Evolutionary conservation across 352 stramenopile genomes (phyloP), one percentile per base, ranked within the genome.

Genomic region (Phytopythium litorale): DNA sequence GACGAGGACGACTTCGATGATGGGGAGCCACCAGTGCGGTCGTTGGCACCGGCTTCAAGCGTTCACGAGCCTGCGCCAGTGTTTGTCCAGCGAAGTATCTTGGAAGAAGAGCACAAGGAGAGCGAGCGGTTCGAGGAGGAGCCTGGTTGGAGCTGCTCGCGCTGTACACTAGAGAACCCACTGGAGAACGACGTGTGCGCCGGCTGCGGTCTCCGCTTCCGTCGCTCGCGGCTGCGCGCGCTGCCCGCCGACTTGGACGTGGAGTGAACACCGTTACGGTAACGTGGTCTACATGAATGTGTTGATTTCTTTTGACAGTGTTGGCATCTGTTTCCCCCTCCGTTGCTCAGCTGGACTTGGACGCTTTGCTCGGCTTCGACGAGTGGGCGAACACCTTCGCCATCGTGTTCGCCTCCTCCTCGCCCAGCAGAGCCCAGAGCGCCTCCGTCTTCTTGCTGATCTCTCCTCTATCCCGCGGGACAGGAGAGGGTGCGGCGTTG

Each of bases 141-240:
- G 55, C 42, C 53, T 23, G 56, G 62, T 13, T 96, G 84, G 84
- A 90, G 70, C 60, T 96, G 87, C 59, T 79, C 65, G 46, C 79
- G 87, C 40, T 96, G 87, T 63, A 96, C 84, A 12, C 71, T 96
- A 60, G 72, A 84, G 50, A 96, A 96, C 53, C 72, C 79, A 18
- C 56, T 71, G 28, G 73, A 64, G 9, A 84, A 70, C 46, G 66
- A 88, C 30, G 76, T 72, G 35, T 96, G 87, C 55, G 70, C 65
- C 58, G 81, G 84, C 21, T 96, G 87, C 51, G 81, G 84, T 0
- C 69, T 90, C 55, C 81, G 82, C 19, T 91, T 89, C 58, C 79
- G 82, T 3, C 76, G 76, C 48, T 86, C 81, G 46, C 72, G 82
- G 19, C 62, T 86, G 48, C 68, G 85, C 50, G 68, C 57, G 16